Conservation (phyloP, 768 basidiomycete species). For the Filobasidium wieringae region DNA sequence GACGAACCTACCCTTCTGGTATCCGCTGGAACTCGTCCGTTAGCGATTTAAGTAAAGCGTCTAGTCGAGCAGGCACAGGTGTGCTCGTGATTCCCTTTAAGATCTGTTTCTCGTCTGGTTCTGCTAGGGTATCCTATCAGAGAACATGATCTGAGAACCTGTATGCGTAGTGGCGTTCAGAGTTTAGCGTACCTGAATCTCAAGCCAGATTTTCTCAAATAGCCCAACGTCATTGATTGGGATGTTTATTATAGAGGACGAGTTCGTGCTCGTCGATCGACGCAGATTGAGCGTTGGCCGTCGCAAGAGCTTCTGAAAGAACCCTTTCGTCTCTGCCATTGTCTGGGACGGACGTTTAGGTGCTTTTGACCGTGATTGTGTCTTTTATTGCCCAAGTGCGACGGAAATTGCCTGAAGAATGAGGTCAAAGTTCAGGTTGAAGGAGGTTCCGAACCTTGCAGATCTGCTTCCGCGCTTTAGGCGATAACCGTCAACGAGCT, state of each 20-base stretch:
- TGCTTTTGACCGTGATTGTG: too few species aligned
- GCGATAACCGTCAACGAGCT: too few species aligned
- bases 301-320: not conserved
- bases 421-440: too few species aligned
- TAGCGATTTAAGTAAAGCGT: constrained; percentile 70
- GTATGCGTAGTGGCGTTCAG: not conserved
- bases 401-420: too few species aligned
- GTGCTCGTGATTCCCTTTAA: constrained; percentile 65
- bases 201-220: not conserved
- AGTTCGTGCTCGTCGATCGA: not conserved
- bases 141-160: not conserved
- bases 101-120: constrained; percentile 11
- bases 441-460: too few species aligned
- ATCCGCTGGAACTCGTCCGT: constrained; percentile 71
- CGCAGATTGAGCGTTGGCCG: not conserved
- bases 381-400: too few species aligned
- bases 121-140: not conserved
- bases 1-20: constrained; percentile 84
- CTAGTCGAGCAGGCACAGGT: constrained; percentile 61
- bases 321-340: not conserved
- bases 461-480: too few species aligned
- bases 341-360: too few species aligned
- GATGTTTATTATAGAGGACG: not conserved
- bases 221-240: not conserved
- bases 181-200: not conserved